These are phyloP conservation scores for Austroboletus olivaceoglutinosus DNA, from an alignment of 1,284 basidiomycete species.

Conservation along the genomic window DNA sequence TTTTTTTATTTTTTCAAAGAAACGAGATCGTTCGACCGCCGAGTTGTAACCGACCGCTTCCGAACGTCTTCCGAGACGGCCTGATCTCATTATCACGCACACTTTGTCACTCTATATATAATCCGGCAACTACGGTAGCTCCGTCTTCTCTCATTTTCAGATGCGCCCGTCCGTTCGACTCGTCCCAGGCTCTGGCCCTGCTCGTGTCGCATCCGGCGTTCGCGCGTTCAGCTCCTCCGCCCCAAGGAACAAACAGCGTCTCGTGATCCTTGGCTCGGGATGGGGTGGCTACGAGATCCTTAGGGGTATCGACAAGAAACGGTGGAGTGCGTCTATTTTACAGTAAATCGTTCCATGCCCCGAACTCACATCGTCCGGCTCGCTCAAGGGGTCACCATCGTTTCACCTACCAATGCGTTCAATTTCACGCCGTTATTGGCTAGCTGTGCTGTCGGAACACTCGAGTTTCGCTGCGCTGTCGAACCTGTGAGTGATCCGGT, in stretches of 20 bases:
- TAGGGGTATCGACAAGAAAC: constrained; percentile 61
- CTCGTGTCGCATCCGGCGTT: constrained; percentile 5
- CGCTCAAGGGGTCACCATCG: constrained; percentile 58
- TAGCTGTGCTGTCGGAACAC: constrained; percentile 75
- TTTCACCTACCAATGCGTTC: constrained; percentile 79
- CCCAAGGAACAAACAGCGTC: constrained; percentile 48
- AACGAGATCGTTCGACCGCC: too few relatives aligned
- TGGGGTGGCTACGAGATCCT: constrained; percentile 83
- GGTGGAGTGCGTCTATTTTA: constrained; percentile 52
- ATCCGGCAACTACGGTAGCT: too few relatives aligned
- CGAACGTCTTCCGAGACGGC: not conserved
- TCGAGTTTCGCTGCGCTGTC: constrained; percentile 78
- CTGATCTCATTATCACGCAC: not conserved
- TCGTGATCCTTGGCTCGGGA: constrained; percentile 82
- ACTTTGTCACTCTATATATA: not conserved
- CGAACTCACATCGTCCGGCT: constrained; percentile 10
- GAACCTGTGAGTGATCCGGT: constrained; percentile 58
- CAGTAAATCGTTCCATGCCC: not conserved
- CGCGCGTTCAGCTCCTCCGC: constrained; percentile 40
- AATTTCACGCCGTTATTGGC: constrained; percentile 83
- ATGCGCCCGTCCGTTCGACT: constrained; percentile 20
- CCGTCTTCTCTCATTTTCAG: not conserved
- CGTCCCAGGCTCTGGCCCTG: not conserved
- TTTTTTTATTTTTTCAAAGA: too few relatives aligned
- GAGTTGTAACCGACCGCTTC: not conserved